Conservation (phyloP, 2,329 filamentous ascomycete species). For the Akanthomyces lecanii region DNA sequence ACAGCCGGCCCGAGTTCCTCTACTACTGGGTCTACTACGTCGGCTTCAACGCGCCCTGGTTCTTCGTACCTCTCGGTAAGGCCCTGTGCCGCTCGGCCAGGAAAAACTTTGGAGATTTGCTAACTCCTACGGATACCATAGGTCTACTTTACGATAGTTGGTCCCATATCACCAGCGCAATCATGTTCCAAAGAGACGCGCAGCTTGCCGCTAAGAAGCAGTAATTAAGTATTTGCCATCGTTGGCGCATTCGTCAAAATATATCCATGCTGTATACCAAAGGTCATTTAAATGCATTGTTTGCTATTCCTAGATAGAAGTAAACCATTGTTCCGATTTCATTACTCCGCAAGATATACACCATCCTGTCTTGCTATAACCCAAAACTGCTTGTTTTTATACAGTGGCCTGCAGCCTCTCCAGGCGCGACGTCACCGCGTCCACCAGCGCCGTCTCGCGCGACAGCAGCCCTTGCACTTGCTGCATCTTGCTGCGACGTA, state of each 20-base stretch:
- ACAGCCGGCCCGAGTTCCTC: constrained; percentile 55
- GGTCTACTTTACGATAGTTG: constrained; percentile 32
- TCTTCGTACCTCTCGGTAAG: constrained; percentile 51
- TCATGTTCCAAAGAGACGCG: constrained; percentile 19
- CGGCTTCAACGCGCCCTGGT: constrained; percentile 59
- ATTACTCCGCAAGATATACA: constrained; percentile 12
- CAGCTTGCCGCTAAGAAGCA: constrained; percentile 21
- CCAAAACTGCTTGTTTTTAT: constrained; percentile 22
- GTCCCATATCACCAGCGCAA: constrained; percentile 26
- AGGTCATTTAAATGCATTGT: background rate
- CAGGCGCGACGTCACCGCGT: constrained; percentile 60
- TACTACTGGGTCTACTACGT: constrained; percentile 64
- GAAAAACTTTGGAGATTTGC: background rate
- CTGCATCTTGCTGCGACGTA: constrained; percentile 58
- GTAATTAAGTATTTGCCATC: constrained; percentile 16
- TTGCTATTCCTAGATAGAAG: constrained; percentile 4
- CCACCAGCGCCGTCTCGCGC: constrained; percentile 63
- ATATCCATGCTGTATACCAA: background rate
- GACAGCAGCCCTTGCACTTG: constrained; percentile 62
- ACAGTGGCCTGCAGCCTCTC: constrained; percentile 47
- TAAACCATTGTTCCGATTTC: background rate
- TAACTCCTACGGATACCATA: constrained; percentile 12
- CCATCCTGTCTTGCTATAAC: constrained; percentile 10
- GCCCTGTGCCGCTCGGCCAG: constrained; percentile 17
- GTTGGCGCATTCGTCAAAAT: background rate